Percentiles rank a stretch among this genome's conserved stretches.
Conservation (phyloP, 805 yeast species). For the Hanseniaspora mollemarum region DNA sequence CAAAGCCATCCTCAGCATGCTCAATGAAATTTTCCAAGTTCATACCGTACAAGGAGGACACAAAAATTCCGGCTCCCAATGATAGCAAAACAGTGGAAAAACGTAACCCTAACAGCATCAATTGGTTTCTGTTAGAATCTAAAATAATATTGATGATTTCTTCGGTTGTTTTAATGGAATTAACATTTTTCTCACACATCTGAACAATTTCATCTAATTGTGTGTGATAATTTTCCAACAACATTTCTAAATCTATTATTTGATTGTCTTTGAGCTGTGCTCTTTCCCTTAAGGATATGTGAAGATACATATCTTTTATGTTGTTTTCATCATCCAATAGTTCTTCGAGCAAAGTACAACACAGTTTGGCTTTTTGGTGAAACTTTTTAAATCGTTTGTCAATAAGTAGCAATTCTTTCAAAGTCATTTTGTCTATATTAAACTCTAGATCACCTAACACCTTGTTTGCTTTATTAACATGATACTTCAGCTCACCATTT, state of each 20-base stretch:
- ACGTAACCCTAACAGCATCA: constrained; percentile 76
- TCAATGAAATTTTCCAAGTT: constrained; percentile 86
- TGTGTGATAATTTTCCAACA: constrained; percentile 79
- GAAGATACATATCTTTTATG: constrained; percentile 65
- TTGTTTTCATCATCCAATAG: constrained; percentile 80
- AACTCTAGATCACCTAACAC: constrained; percentile 68
- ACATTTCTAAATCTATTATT: constrained; percentile 71
- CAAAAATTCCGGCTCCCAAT: constrained; percentile 64
- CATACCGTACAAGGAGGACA: constrained; percentile 92
- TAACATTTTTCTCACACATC: constrained; percentile 59
- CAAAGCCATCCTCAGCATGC: constrained; percentile 62
- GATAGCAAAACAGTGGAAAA: constrained; percentile 77
- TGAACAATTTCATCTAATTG: constrained; percentile 93
- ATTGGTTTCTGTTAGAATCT: constrained; percentile 86
- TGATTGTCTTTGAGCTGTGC: constrained; percentile 33
- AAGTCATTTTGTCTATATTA: constrained; percentile 65
- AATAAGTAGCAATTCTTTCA: constrained; percentile 68
- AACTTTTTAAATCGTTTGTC: constrained; percentile 77
- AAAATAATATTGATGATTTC: constrained; percentile 86
- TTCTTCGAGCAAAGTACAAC: constrained; percentile 76
- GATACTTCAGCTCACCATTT: constrained; percentile 78
- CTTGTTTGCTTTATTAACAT: constrained; percentile 61
- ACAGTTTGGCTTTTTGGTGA: constrained; percentile 68
- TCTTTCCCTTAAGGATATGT: constrained; percentile 37
- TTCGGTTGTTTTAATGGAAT: constrained; percentile 86